Base-by-base conservation (phyloP, 768 basidiomycete species). In the Asterophora parasitica region DNA sequence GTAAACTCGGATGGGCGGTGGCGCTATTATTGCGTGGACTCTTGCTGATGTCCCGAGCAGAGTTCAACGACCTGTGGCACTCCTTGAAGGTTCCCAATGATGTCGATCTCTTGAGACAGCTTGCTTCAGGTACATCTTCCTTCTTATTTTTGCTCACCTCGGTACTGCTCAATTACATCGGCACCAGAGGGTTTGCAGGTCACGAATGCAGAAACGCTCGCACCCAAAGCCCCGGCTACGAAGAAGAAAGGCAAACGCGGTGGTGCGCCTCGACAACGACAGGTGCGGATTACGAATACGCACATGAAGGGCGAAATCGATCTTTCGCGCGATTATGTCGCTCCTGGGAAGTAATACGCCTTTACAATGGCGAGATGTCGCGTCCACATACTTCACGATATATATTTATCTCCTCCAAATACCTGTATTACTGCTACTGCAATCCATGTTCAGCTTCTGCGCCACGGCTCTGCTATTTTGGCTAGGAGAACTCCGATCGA, bases 1-100 rank as follows among this genome's bases (percentile, higher is more conserved):
- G 39, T 45, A 23, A 30, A 37, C 34, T 42, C 16, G 34, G 38
- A 50, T 46, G 56, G 51, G 31, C 40, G 33, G 40, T 12, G 27
- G 41, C 50, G 35, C 42, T 40, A n/a, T 19, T 39, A 19, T 47
- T 17, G 7, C 42, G 15, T 42, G 37, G 50, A 16, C 43, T 28
- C n/a, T 51, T 19, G 27, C 51, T 59, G 6, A 53, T 45, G 41
- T 50, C 35, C 38, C 46, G 42, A 49, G 45, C 64, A 95, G 92
- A 95, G 65, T 95, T 95, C 61, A 70, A 76, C 43, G 87, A 92
- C 56, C 68, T 94, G 13, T 95, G 93, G 92, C 88, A 90, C 64
- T 75, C 77, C 3, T 72, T 93, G 13, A 83, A 82, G 57, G 86
- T 92, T 1, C 92, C 92, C 1, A 87, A 88, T 44, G 89, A 92